phyloP scores from a whole-genome alignment of 2,329 filamentous ascomycete species.

The Xylaria sp. region DNA sequence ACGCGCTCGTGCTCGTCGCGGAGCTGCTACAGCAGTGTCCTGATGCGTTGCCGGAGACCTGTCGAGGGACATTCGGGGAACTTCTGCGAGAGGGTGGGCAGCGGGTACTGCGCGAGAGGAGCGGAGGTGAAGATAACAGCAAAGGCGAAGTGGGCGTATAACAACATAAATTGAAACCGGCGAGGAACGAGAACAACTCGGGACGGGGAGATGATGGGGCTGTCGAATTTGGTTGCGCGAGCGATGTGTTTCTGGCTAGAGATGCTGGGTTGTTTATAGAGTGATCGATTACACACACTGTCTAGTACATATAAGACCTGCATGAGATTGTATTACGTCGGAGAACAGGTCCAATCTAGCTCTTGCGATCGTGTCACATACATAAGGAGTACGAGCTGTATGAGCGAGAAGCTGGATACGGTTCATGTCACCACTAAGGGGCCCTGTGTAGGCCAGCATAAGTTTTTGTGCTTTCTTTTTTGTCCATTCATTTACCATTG shows the following conservation, averaged over 20 bases:
- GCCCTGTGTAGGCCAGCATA: not conserved
- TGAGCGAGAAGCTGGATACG: not conserved
- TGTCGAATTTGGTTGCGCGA: slow-evolving; percentile 4
- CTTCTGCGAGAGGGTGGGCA: slow-evolving; percentile 62
- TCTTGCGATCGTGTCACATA: slow-evolving; percentile 11
- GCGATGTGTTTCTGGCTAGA: slow-evolving; percentile 5
- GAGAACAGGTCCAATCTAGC: not conserved
- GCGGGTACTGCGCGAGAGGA: slow-evolving; percentile 27
- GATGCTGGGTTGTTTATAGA: slow-evolving; percentile 1
- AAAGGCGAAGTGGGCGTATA: not conserved
- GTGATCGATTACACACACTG: not conserved
- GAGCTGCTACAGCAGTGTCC: slow-evolving; percentile 62
- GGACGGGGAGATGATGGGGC: not conserved
- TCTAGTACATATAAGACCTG: not conserved
- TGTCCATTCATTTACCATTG: slow-evolving; percentile 49
- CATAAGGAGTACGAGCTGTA: too few species aligned
- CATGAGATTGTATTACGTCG: slow-evolving; percentile 10
- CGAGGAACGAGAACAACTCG: not conserved
- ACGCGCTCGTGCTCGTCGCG: slow-evolving; percentile 67
- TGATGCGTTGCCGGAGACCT: slow-evolving; percentile 53
- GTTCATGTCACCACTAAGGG: slow-evolving; percentile 4
- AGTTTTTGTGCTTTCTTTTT: slow-evolving; percentile 39
- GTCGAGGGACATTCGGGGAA: slow-evolving; percentile 56
- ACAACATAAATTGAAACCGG: not conserved
- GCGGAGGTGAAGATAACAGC: not conserved